Percentiles rank a stretch among this genome's conserved stretches.
phyloP scores from a whole-genome alignment of 2,329 filamentous ascomycete species.

The Monosporascus sp. region DNA sequence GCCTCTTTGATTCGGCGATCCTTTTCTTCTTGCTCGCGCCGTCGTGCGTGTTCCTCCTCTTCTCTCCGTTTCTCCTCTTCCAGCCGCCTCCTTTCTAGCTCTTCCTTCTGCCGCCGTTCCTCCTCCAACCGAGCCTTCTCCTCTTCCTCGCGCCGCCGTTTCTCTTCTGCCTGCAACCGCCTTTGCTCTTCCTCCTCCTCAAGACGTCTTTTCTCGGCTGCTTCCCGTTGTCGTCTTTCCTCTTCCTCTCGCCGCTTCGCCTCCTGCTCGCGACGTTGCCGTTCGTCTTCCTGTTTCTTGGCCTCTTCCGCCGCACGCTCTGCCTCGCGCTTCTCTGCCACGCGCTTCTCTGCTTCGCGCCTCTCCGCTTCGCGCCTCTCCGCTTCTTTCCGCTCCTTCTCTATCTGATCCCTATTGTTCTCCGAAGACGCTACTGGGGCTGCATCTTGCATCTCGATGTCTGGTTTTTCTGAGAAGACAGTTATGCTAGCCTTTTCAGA shows the following conservation, averaged over 20 bases:
- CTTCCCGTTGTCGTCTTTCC: conserved; percentile 21
- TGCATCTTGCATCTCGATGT: conserved; percentile 51
- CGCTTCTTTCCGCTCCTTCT: conserved; percentile 31
- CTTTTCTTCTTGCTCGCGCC: conserved; percentile 38
- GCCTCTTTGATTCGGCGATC: conserved; percentile 43
- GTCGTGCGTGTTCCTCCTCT: conserved; percentile 31
- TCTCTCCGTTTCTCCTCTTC: conserved; percentile 33
- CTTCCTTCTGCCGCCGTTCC: conserved; percentile 24
- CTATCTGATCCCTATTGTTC: conserved; percentile 24
- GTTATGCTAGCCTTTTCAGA: conserved; percentile 46
- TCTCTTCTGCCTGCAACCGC: conserved; percentile 30
- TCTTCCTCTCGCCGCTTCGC: conserved; percentile 30
- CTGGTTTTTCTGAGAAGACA: conserved; percentile 52
- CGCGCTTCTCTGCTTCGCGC: conserved; percentile 25
- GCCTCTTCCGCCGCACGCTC: conserved; percentile 22
- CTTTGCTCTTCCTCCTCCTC: conserved; percentile 21
- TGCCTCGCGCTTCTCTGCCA: conserved; percentile 22
- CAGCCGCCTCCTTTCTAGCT: conserved; percentile 16
- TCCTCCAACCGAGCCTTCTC: conserved; percentile 24
- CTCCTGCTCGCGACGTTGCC: conserved; percentile 29
- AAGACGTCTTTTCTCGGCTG: conserved; percentile 24
- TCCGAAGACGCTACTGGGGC: conserved; percentile 19
- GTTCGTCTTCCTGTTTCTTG: conserved; percentile 29
- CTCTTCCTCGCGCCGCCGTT: conserved; percentile 32
- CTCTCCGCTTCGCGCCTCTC: conserved; percentile 19